phyloP scores from a whole-genome alignment of 2,329 filamentous ascomycete genomes.

The Macrophomina phaseolina region DNA sequence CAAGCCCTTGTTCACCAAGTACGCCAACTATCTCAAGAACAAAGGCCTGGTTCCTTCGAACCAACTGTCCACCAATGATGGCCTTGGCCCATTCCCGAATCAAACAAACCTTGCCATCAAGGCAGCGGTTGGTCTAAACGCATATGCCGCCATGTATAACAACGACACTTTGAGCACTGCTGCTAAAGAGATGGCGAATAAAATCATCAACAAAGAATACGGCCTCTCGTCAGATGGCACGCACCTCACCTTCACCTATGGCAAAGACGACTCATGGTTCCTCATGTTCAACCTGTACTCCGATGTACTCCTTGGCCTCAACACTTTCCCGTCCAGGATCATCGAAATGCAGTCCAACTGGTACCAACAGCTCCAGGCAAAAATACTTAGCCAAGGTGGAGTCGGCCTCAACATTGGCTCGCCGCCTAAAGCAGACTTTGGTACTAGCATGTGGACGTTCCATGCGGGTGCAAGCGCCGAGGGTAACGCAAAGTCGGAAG shows the following conservation, averaged over 20 bases:
- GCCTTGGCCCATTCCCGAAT: conserved; percentile 47
- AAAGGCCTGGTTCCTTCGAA: conserved; percentile 46
- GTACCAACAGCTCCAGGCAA: conserved; percentile 42
- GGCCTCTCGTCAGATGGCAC: conserved; percentile 36
- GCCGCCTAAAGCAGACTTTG: conserved; percentile 43
- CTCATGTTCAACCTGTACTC: conserved; percentile 51
- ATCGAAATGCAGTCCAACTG: conserved; percentile 45
- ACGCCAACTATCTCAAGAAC: conserved; percentile 49
- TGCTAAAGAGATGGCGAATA: conserved; percentile 11
- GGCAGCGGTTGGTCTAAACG: conserved; percentile 53
- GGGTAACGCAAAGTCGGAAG: not conserved
- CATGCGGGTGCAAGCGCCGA: conserved; percentile 42
- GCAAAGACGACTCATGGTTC: conserved; percentile 43
- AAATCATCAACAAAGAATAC: not conserved
- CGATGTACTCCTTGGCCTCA: conserved; percentile 46
- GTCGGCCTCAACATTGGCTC: conserved; percentile 37
- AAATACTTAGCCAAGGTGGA: conserved; percentile 34
- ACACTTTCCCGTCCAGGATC: conserved; percentile 44
- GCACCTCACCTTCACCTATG: conserved; percentile 47
- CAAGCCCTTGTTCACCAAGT: conserved; percentile 41
- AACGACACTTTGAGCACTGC: conserved; percentile 24
- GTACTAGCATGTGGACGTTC: conserved; percentile 53
- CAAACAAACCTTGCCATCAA: conserved; percentile 57
- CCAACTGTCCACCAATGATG: conserved; percentile 53
- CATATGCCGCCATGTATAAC: conserved; percentile 49